Conservation (phyloP, 2,329 filamentous ascomycete genomes). For the Aspergillus transmontanensis region DNA sequence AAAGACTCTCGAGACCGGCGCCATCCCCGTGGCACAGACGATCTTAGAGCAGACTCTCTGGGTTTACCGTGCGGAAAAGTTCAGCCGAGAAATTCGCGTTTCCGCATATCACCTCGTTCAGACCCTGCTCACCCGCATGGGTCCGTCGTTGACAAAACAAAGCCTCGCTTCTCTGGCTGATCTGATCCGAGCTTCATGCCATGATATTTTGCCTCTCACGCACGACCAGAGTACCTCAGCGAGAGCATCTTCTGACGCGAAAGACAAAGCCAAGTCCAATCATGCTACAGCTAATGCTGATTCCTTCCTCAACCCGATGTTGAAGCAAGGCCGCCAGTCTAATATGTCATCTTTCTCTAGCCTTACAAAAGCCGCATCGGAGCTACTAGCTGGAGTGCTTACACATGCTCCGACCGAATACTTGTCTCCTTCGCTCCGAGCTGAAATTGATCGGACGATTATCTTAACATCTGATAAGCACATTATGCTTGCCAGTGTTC, state of each 20-base stretch:
- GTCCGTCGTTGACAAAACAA: conserved; percentile 67
- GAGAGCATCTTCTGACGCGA: conserved; percentile 42
- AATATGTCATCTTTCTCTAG: conserved; percentile 30
- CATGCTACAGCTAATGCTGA: conserved; percentile 63
- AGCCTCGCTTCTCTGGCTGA: conserved; percentile 64
- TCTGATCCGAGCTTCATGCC: conserved; percentile 70
- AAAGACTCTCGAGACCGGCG: conserved; percentile 59
- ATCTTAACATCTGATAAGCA: conserved; percentile 69
- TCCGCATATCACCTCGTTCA: conserved; percentile 63
- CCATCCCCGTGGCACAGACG: conserved; percentile 63
- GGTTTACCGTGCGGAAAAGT: conserved; percentile 62
- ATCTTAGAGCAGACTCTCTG: conserved; percentile 72
- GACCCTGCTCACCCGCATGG: conserved; percentile 62
- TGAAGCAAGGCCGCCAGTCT: conserved; percentile 30
- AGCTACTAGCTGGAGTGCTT: conserved; percentile 66
- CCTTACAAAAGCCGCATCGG: conserved; percentile 60
- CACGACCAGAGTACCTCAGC: conserved; percentile 36
- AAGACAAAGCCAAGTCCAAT: conserved; percentile 41
- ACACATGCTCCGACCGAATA: conserved; percentile 65
- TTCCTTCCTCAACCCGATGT: conserved; percentile 62
- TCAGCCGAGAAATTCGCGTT: conserved; percentile 57
- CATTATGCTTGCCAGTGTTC: conserved; percentile 77
- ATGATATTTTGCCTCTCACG: conserved; percentile 65
- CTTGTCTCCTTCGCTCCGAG: conserved; percentile 70
- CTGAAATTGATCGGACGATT: conserved; percentile 77